These are phyloP conservation scores for Phytophthora capsici DNA, from an alignment of 352 stramenopile species.

Conservation along the genomic window DNA sequence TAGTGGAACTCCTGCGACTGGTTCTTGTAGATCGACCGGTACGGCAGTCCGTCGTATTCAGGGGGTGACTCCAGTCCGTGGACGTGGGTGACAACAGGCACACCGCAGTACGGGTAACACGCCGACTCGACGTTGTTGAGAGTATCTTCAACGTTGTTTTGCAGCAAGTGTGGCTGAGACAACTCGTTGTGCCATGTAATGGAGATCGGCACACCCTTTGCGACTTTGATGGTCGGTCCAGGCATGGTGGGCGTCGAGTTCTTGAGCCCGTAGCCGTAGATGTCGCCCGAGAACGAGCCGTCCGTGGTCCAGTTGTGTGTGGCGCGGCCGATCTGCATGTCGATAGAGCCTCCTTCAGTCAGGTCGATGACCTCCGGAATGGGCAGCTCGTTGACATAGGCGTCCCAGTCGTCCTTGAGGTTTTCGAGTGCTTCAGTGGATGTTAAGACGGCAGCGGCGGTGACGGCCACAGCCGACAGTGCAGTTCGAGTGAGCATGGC, in stretches of 20 bases:
- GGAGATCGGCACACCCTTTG: slow-evolving; percentile 37
- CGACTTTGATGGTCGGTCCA: slow-evolving; percentile 47
- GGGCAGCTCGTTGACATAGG: slow-evolving; percentile 44
- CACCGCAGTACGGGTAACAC: slow-evolving; percentile 66
- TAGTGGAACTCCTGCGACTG: slow-evolving; percentile 53
- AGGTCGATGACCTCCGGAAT: slow-evolving; percentile 58
- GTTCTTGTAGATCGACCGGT: slow-evolving; percentile 63
- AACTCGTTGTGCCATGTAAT: slow-evolving; percentile 59
- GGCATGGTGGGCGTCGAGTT: slow-evolving; percentile 43
- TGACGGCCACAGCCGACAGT: slow-evolving; percentile 22
- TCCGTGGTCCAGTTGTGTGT: slow-evolving; percentile 48
- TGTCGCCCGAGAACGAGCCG: slow-evolving; percentile 33
- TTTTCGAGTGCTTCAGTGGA: slow-evolving; percentile 28
- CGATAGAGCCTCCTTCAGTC: slow-evolving; percentile 36
- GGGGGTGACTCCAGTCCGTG: slow-evolving; percentile 59
- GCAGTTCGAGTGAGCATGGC: slow-evolving; percentile 19
- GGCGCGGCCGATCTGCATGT: slow-evolving; percentile 51
- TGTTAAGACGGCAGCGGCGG: slow-evolving; percentile 10
- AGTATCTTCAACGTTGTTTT: slow-evolving; percentile 40
- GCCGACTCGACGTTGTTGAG: slow-evolving; percentile 43
- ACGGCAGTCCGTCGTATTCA: slow-evolving; percentile 54
- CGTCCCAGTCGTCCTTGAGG: slow-evolving; percentile 54
- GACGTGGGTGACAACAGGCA: slow-evolving; percentile 60
- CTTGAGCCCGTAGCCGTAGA: slow-evolving; percentile 51
- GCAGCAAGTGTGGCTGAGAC: slow-evolving; percentile 42